phyloP scores from a whole-genome alignment of 208 protist species.

The Trypanosoma mega region DNA sequence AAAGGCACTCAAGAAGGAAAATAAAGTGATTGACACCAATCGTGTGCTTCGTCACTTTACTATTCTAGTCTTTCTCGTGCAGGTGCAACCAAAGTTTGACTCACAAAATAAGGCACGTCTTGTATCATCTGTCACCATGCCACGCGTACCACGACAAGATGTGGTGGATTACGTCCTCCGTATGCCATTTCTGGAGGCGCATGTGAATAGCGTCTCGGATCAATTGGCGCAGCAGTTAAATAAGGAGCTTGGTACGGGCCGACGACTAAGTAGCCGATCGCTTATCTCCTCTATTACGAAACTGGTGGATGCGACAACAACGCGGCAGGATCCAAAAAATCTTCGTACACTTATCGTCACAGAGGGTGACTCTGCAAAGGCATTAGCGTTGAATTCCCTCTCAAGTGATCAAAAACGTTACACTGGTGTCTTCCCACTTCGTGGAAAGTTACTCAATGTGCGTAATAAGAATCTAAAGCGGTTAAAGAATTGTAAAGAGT shows the following conservation, averaged over 20 bases:
- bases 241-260: slow-evolving; percentile 74
- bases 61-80: slow-evolving; percentile 98
- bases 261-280: slow-evolving; percentile 67
- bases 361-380: slow-evolving; percentile 99
- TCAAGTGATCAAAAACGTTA: slow-evolving; percentile 94
- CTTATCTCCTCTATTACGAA: slow-evolving; percentile 96
- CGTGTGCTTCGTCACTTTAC: slow-evolving; percentile 96
- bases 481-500: slow-evolving; percentile 93
- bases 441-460: slow-evolving; percentile 98
- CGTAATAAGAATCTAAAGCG: slow-evolving; percentile 92
- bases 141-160: slow-evolving; percentile 83
- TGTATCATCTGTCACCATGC: slow-evolving; percentile 84
- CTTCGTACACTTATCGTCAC: slow-evolving; percentile 98
- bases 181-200: slow-evolving; percentile 83
- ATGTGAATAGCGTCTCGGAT: slow-evolving; percentile 67
- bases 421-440: slow-evolving; percentile 98
- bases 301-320: slow-evolving; percentile 93
- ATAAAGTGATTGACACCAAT: slow-evolving; percentile 91
- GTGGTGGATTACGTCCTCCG: slow-evolving; percentile 79
- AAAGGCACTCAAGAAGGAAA: slow-evolving; percentile 70
- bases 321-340: slow-evolving; percentile 65
- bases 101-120: slow-evolving; percentile 99
- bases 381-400: slow-evolving; percentile 96
- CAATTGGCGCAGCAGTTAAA: slow-evolving; percentile 77
- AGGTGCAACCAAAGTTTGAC: slow-evolving; percentile 99